Conservation (phyloP, 2,329 filamentous ascomycete genomes). For the Curvularia lunata region DNA sequence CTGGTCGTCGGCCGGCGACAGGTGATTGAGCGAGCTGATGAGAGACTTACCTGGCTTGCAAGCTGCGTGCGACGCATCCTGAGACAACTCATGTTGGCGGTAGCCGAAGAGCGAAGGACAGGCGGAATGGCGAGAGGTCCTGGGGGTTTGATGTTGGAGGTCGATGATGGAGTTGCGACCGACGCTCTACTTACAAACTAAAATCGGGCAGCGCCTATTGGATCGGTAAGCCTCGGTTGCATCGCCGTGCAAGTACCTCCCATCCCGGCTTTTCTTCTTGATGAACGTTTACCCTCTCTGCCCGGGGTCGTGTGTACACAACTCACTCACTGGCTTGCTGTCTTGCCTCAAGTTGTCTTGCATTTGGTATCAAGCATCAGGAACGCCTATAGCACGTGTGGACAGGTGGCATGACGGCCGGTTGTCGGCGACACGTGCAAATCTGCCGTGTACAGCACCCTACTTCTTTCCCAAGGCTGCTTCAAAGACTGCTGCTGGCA, state of each 20-base stretch:
- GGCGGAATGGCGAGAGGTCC: constrained; percentile 26
- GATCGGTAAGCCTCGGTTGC: constrained; percentile 39
- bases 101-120: constrained; percentile 39
- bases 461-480: background rate
- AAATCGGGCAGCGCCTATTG: constrained; percentile 33
- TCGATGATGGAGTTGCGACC: constrained; percentile 33
- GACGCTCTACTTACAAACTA: constrained; percentile 27
- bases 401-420: background rate
- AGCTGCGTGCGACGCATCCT: constrained; percentile 50
- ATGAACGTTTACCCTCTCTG: constrained; percentile 17
- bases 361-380: background rate
- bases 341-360: background rate
- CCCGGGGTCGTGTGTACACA: background rate
- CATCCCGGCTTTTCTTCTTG: constrained; percentile 39
- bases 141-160: constrained; percentile 31
- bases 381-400: background rate
- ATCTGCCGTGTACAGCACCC: background rate
- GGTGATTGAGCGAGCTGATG: constrained; percentile 19
- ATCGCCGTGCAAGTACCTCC: constrained; percentile 20
- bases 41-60: constrained; percentile 47
- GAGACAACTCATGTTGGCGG: constrained; percentile 49
- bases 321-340: background rate
- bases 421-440: background rate
- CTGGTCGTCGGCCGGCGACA: constrained; percentile 21
- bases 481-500: background rate